These are phyloP conservation scores for Citeromyces hawaiiensis DNA, from an alignment of 1,139 yeast genomes.

Conservation along the genomic window DNA sequence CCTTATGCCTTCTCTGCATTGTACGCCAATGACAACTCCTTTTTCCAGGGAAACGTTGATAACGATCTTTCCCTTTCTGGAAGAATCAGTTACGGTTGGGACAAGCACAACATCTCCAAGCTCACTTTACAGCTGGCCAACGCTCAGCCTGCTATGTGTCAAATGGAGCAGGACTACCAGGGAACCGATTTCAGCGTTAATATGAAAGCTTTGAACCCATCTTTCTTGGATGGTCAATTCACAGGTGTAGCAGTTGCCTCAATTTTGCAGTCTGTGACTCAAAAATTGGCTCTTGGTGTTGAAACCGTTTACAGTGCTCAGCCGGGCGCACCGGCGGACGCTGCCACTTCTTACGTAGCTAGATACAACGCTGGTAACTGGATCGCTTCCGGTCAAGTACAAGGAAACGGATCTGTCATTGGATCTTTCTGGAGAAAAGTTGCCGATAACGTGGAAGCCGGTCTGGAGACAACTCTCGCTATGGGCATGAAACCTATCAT, in stretches of 20 bases:
- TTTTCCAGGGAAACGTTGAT: conserved; percentile 87
- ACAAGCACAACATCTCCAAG: conserved; percentile 65
- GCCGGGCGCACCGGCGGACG: conserved; percentile 72
- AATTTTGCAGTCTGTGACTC: conserved; percentile 76
- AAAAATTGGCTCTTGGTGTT: conserved; percentile 77
- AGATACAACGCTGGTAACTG: conserved; percentile 82
- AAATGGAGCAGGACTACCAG: conserved; percentile 91
- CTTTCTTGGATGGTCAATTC: conserved; percentile 56
- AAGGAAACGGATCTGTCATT: conserved; percentile 81
- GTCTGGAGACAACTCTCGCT: conserved; percentile 81
- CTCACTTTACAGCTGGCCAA: conserved; percentile 79
- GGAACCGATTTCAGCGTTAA: conserved; percentile 82
- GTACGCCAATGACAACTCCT: conserved; percentile 75
- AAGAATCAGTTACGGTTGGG: conserved; percentile 89
- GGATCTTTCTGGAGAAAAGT: conserved; percentile 94
- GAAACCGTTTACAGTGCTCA: conserved; percentile 87
- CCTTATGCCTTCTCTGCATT: conserved; percentile 87
- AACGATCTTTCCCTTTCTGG: conserved; percentile 80
- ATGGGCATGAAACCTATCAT: conserved; percentile 70
- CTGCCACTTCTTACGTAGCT: conserved; percentile 82
- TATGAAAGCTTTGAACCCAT: conserved; percentile 86
- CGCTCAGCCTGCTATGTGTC: conserved; percentile 90
- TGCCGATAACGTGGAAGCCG: conserved; percentile 90
- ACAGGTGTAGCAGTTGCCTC: conserved; percentile 91
- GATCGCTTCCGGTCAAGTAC: conserved; percentile 91